These are phyloP conservation scores for Blastocrithidia nonstop DNA, from an alignment of 208 protist species.

Conservation along the genomic window DNA sequence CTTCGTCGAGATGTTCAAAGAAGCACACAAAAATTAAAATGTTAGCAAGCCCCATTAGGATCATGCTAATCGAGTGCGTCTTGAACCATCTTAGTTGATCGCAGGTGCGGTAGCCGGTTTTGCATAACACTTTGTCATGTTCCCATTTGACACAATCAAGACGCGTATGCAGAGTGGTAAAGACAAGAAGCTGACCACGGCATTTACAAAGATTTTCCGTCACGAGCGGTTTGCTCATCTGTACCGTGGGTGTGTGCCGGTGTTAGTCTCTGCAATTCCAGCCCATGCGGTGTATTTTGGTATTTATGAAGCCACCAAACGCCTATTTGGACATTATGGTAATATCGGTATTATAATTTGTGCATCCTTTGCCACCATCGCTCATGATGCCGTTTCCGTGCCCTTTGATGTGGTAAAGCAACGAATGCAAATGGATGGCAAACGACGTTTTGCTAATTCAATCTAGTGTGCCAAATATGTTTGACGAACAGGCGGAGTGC, in stretches of 20 bases:
- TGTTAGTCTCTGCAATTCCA: constrained; percentile 76
- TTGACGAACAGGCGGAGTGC: constrained; percentile 31
- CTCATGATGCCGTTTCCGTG: constrained; percentile 84
- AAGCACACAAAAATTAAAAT: neutral
- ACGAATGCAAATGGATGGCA: constrained; percentile 82
- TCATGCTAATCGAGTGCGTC: constrained; percentile 14
- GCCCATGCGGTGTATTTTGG: constrained; percentile 88
- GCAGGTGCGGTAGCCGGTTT: constrained; percentile 79
- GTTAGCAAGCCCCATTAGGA: too few species aligned
- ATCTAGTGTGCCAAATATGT: constrained; percentile 28
- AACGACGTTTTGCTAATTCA: constrained; percentile 26
- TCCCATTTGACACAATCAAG: constrained; percentile 91
- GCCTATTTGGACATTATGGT: constrained; percentile 28
- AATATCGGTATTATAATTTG: constrained; percentile 24
- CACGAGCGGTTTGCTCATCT: constrained; percentile 49
- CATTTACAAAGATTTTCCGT: constrained; percentile 11
- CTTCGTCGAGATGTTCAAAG: neutral
- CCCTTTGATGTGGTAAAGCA: constrained; percentile 93
- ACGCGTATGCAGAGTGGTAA: constrained; percentile 63
- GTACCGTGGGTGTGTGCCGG: constrained; percentile 68
- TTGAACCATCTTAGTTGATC: constrained; percentile 32
- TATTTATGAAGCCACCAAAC: constrained; percentile 82
- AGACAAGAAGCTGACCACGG: neutral
- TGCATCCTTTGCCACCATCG: constrained; percentile 49
- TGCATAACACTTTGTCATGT: constrained; percentile 87